Conservation (phyloP, 768 basidiomycete species). For the Hericium rajendrae region DNA sequence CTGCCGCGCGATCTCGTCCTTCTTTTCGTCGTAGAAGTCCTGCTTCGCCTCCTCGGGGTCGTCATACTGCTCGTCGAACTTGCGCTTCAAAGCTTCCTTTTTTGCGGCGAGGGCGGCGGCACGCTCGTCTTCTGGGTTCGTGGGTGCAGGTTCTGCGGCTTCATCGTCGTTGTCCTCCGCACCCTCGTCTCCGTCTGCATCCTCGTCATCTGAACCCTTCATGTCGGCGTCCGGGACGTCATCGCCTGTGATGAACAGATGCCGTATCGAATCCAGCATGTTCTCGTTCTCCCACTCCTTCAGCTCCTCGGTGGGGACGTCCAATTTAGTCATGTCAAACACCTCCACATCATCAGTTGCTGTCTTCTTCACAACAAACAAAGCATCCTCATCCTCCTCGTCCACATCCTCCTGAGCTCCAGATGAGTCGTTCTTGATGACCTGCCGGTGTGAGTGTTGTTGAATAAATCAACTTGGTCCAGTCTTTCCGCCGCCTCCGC, state of each 20-base stretch:
- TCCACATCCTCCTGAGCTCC: slow-evolving; percentile 10
- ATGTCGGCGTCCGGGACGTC: slow-evolving; percentile 17
- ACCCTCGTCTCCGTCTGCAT: slow-evolving; percentile 31
- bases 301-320: slow-evolving; percentile 37
- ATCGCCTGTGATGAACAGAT: slow-evolving; percentile 83
- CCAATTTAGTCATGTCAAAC: slow-evolving; percentile 64
- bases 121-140: slow-evolving; percentile 25
- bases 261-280: slow-evolving; percentile 76
- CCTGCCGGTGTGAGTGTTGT: slow-evolving; percentile 60
- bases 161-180: slow-evolving; percentile 25
- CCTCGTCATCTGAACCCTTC: slow-evolving; percentile 27
- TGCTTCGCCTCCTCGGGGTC: slow-evolving; percentile 69
- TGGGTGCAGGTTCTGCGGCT: slow-evolving; percentile 13
- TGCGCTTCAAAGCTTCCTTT: slow-evolving; percentile 85
- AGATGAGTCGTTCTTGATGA: slow-evolving; percentile 35
- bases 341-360: slow-evolving; percentile 31
- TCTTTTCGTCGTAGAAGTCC: slow-evolving; percentile 88
- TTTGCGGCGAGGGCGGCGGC: slow-evolving; percentile 63
- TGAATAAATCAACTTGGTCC: slow-evolving; percentile 81
- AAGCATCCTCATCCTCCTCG: slow-evolving; percentile 53
- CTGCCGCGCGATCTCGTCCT: slow-evolving; percentile 84
- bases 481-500: slow-evolving; percentile 46
- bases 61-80: slow-evolving; percentile 96
- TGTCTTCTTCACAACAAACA: slow-evolving; percentile 53
- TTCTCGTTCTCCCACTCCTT: slow-evolving; percentile 80